phyloP scores from a whole-genome alignment of 495 filamentous ascomycete genomes.

The Sporormia fimetaria region DNA sequence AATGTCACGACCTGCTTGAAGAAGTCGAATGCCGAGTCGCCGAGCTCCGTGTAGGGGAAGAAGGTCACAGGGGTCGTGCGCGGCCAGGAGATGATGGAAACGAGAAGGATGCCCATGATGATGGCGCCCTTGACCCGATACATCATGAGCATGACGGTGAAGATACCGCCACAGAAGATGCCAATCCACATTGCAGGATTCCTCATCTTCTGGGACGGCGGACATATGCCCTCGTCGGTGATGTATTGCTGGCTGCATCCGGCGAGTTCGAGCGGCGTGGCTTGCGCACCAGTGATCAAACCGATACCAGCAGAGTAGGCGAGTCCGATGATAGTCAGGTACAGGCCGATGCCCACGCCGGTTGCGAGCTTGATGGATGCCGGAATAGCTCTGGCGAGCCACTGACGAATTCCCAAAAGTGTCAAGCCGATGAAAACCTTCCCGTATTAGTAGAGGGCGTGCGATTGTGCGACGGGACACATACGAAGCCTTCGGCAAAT shows the following conservation, averaged over 20 bases:
- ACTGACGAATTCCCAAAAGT: constrained; percentile 65
- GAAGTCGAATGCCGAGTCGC: constrained; percentile 60
- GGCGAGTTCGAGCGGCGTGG: constrained; percentile 55
- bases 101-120: constrained; percentile 65
- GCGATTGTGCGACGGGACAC: too few species aligned
- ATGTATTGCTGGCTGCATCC: constrained; percentile 43
- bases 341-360: constrained; percentile 69
- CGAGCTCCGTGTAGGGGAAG: constrained; percentile 58
- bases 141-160: constrained; percentile 67
- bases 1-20: constrained; percentile 75
- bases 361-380: constrained; percentile 73
- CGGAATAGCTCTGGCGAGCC: constrained; percentile 64
- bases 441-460: too few species aligned
- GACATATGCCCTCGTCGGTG: constrained; percentile 40
- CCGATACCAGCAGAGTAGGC: constrained; percentile 73
- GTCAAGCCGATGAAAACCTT: constrained; percentile 37
- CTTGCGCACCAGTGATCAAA: constrained; percentile 46
- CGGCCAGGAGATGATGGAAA: constrained; percentile 78
- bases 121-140: constrained; percentile 75
- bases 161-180: constrained; percentile 68
- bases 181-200: constrained; percentile 72
- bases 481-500: constrained; percentile 20
- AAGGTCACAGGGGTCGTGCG: constrained; percentile 60
- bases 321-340: constrained; percentile 68
- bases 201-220: constrained; percentile 51